Base-by-base conservation (phyloP, 73 alveolate species). In the Paramecium bursaria region DNA sequence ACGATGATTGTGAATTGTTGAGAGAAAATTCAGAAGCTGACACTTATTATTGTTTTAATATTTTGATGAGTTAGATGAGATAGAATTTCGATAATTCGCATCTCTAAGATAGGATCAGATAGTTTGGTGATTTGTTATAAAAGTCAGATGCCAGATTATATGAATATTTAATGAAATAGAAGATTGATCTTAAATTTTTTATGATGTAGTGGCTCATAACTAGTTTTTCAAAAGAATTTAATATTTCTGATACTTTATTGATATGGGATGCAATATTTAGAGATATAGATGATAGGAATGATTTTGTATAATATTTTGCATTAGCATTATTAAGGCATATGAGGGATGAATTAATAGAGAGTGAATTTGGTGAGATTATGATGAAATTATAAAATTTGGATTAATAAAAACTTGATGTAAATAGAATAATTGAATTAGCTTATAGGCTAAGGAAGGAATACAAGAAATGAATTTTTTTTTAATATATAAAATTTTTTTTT, bases 251-350 rank as follows among this genome's bases (percentile, higher is more conserved):
- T 29, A 77, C 82, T 22, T 19, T 51, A 3, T 30, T 30, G 19
- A 26, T 77, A 3, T 77, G 88, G 88, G 88, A 77, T 77, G 74
- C 31, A 26, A 77, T 77, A 27, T 14, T 77, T n/a, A 27, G 82
- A 3, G 57, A 52, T n/a, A 9, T 52, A 4, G 73, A 77, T 77
- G 88, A 77, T 19, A 55, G 35, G 23, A 26, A 46, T 35, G 88
- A 77, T 14, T 50, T 77, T 17, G 30, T 67, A 11, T 15, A 67
- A 11, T 67, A 67, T 67, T 15, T 67, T 21, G 53, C 82, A 44
- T 39, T 67, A 67, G 53, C 82, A 3, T 19, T 67, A 44, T 19
- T 67, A 19, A 53, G 44, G 15, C 44, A 57, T 53, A 15, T 67
- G 44, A 39, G 82, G 22, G 82, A 67, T 4, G 82, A 67, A 4